Conservation (phyloP, 2,329 filamentous ascomycete genomes). For the Nemania sp. region DNA sequence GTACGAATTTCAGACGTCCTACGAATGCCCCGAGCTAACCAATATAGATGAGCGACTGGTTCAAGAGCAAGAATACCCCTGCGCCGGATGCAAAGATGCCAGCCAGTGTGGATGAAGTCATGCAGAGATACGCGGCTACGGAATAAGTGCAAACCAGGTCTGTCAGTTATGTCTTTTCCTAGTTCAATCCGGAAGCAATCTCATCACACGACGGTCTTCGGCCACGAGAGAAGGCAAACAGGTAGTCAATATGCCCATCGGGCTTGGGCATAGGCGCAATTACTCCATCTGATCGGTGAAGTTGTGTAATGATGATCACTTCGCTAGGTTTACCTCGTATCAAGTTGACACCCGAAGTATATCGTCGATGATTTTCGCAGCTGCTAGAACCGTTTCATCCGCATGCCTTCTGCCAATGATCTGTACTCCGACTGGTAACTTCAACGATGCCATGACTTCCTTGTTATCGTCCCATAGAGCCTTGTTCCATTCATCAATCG, state of each 20-base stretch:
- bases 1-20: background rate
- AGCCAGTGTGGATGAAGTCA: slow-evolving; percentile 9
- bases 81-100: slow-evolving; percentile 64
- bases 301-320: background rate
- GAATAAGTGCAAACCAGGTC: background rate
- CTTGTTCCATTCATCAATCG: slow-evolving; percentile 57
- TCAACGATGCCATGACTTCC: slow-evolving; percentile 43
- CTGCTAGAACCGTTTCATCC: slow-evolving; percentile 59
- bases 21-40: background rate
- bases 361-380: slow-evolving; percentile 44
- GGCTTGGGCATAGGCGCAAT: background rate
- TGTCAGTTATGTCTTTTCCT: background rate
- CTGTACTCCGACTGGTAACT: slow-evolving; percentile 57
- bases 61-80: slow-evolving; percentile 67
- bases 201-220: no score
- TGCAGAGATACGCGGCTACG: slow-evolving; percentile 23
- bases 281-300: background rate
- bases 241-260: background rate
- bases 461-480: slow-evolving; percentile 49
- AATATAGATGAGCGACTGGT: slow-evolving; percentile 70
- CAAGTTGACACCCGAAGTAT: background rate
- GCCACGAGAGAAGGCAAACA: background rate
- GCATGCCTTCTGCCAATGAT: slow-evolving; percentile 56
- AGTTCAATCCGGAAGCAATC: no score
- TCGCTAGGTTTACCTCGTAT: background rate